phyloP scores from a whole-genome alignment of 2,329 filamentous ascomycete genomes.

The Pseudocercospora fuligena region DNA sequence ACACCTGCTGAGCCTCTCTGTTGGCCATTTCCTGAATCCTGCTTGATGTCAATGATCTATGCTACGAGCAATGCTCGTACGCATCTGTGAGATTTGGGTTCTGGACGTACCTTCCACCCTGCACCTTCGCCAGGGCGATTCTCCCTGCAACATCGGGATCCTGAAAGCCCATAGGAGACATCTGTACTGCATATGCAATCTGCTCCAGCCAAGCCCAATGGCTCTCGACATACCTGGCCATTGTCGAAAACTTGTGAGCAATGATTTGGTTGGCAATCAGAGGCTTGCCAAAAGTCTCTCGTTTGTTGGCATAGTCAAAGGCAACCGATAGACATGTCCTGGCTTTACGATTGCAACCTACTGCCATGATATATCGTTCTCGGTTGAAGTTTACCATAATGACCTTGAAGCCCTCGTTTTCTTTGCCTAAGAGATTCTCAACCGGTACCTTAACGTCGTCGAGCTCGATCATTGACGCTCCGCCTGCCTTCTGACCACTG shows the following conservation, averaged over 20 bases:
- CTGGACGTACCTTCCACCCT: conserved; percentile 48
- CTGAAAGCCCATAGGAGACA: conserved; percentile 36
- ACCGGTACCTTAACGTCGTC: conserved; percentile 61
- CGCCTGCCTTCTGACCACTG: conserved; percentile 69
- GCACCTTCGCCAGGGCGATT: conserved; percentile 58
- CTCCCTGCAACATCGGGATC: conserved; percentile 54
- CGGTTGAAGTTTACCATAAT: conserved; percentile 65
- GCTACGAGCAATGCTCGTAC: neutral
- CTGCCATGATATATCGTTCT: conserved; percentile 64
- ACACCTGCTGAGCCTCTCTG: conserved; percentile 61
- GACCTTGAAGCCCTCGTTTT: conserved; percentile 61
- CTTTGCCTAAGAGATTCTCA: conserved; percentile 58
- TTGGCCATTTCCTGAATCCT: conserved; percentile 57
- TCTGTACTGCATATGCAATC: conserved; percentile 40
- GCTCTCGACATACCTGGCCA: conserved; percentile 40
- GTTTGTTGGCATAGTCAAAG: conserved; percentile 39
- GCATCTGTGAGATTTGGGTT: neutral
- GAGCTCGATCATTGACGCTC: conserved; percentile 55
- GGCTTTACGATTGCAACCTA: conserved; percentile 62
- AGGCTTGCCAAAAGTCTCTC: conserved; percentile 43
- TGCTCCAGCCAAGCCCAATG: conserved; percentile 40
- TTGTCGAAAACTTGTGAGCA: conserved; percentile 37
- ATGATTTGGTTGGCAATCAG: conserved; percentile 44
- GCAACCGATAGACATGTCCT: conserved; percentile 40
- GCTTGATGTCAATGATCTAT: neutral